Conservation (phyloP, 805 yeast species). For the Cyberlindnera meyerae region DNA sequence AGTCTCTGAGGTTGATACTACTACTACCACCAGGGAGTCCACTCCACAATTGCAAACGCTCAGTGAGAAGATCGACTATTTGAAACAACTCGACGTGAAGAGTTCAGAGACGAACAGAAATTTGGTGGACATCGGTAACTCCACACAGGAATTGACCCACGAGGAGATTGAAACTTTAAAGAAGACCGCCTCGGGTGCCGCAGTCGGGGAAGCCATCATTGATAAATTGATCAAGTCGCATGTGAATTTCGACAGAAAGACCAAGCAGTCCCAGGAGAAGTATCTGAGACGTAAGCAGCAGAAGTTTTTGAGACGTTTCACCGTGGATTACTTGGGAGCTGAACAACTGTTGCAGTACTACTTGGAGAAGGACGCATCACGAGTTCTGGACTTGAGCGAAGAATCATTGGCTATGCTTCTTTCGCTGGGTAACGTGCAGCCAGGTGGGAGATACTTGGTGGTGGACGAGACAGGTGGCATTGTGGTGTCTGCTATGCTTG, state of each 20-base stretch:
- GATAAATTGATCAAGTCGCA: conserved; percentile 80
- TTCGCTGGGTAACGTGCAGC: conserved; percentile 74
- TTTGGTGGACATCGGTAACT: conserved; percentile 60
- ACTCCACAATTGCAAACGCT: conserved; percentile 22
- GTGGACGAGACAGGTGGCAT: conserved; percentile 95
- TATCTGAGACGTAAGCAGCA: conserved; percentile 88
- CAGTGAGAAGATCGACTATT: conserved; percentile 23
- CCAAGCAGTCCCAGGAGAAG: conserved; percentile 85
- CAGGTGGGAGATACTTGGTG: conserved; percentile 85
- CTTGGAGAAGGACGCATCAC: conserved; percentile 60
- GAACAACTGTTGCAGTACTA: conserved; percentile 69
- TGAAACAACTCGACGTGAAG: conserved; percentile 28
- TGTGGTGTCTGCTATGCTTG: conserved; percentile 79
- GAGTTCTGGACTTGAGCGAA: conserved; percentile 75
- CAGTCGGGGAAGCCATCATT: conserved; percentile 71
- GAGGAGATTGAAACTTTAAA: conserved; percentile 86
- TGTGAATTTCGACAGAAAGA: conserved; percentile 81
- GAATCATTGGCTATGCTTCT: conserved; percentile 78
- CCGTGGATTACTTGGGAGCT: conserved; percentile 70
- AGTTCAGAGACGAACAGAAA: conserved; percentile 62
- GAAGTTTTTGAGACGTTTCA: conserved; percentile 82
- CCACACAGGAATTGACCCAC: conserved; percentile 66
- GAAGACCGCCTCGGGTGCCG: conserved; percentile 53
- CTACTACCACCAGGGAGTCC: conserved; percentile 35
- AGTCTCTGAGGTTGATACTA: no score